These are phyloP conservation scores for Pisolithus tinctorius DNA, from an alignment of 768 basidiomycete genomes.

Conservation along the genomic window DNA sequence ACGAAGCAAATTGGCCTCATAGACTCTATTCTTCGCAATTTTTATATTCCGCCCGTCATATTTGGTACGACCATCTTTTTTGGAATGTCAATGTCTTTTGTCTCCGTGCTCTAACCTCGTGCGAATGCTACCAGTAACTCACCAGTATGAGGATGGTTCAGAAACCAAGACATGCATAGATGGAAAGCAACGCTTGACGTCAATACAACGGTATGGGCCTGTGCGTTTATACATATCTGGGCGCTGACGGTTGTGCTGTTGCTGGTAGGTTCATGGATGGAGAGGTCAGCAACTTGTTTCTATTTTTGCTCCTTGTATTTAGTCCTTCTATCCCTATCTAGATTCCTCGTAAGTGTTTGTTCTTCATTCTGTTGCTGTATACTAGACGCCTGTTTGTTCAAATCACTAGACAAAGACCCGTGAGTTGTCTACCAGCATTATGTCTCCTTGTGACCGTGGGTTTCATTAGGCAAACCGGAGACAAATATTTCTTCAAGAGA, in stretches of 20 bases:
- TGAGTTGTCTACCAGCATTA: slow-evolving; percentile 21
- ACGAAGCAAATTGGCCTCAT: slow-evolving; percentile 68
- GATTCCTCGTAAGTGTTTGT: slow-evolving; percentile 47
- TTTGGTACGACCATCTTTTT: slow-evolving; percentile 41
- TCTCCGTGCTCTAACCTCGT: not conserved
- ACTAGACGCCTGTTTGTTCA: not conserved
- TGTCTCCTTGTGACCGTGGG: not conserved
- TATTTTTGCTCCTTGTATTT: slow-evolving; percentile 1
- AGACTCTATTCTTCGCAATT: slow-evolving; percentile 74
- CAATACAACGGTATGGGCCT: slow-evolving; percentile 52
- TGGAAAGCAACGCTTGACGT: slow-evolving; percentile 77
- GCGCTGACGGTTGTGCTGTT: not conserved
- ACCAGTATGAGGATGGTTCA: slow-evolving; percentile 50
- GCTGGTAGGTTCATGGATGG: slow-evolving; percentile 59
- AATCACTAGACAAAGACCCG: slow-evolving; percentile 36
- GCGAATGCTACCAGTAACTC: slow-evolving; percentile 35
- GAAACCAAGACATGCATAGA: slow-evolving; percentile 68
- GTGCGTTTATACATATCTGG: not conserved
- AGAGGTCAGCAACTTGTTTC: slow-evolving; percentile 37
- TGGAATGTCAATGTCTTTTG: too few relatives aligned
- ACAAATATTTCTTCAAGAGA: slow-evolving; percentile 49
- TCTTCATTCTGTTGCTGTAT: not conserved
- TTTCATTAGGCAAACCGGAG: slow-evolving; percentile 15
- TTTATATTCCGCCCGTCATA: slow-evolving; percentile 74
- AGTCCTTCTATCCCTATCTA: slow-evolving; percentile 16